Evolutionary conservation across 1,139 yeast genomes (phyloP), one percentile per base, ranked within the genome.

Genomic region (Pichia sp.): DNA sequence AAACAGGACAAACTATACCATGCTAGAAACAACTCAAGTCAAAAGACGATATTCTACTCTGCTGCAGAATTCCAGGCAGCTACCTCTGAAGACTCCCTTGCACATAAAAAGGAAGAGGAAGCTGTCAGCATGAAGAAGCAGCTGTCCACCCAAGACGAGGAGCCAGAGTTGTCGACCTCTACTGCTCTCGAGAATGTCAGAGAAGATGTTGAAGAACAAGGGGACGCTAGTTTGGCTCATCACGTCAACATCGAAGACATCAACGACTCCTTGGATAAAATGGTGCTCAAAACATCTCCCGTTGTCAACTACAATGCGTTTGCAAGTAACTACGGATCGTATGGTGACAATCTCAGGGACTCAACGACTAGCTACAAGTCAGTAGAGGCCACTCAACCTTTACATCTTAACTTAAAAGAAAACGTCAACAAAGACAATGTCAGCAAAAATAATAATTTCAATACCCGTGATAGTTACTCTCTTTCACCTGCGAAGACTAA

Each of bases 21-120:
- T 41, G 41, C 51, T 26, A 54, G 45, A 23, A 56, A 52, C 21
- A 54, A 51, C 25, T 54, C 58, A 13, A 54, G 58, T 13, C 56
- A 53, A 19, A 51, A 52, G 16, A 55, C 57, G 3, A 47, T 53
- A 1, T 56, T 53, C 45, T 56, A 54, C 26, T 54, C 59, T 3
- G 59, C 59, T 16, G 45, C 46, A 13, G 59, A 56, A 23, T 49
- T 56, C 10, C 55, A 51, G 10, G 10, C 19, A 4, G 10, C 45
- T 23, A 4, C 18, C 3, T 21, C 54, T 9, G 19, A 19, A 18
- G 49, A 47, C 26, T 10, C 34, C 5, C 23, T 44, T 9, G 16
- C 37, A 12, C 21, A 37, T n/a, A 10, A 30, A 23, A 18, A 43
- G 19, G n/a, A 22, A 26, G 47, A 16, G 12, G 26, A 25, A 5